Evolutionary conservation across 2,329 filamentous ascomycete genomes (phyloP).

Genomic region (Fusarium napiforme): DNA sequence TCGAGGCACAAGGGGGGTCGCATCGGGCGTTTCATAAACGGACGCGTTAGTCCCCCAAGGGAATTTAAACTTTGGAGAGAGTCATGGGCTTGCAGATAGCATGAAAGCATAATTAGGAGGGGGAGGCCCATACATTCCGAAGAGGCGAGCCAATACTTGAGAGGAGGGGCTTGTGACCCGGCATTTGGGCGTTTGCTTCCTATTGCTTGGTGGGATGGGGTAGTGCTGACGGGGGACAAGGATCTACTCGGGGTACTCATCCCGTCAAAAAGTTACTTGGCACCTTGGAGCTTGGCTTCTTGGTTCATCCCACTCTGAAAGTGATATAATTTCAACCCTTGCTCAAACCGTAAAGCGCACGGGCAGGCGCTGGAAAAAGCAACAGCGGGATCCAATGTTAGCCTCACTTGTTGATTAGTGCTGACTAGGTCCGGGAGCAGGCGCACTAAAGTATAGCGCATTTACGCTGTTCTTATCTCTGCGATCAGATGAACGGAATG

Average conservation of each 20-base stretch:
- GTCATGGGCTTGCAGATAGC: neutral
- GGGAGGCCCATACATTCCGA: neutral
- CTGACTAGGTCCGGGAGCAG: neutral
- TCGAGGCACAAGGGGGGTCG: neutral
- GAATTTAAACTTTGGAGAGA: neutral
- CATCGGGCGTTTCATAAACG: neutral
- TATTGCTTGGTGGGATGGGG: neutral
- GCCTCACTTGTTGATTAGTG: neutral
- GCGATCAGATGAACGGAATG: neutral
- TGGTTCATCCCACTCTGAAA: neutral
- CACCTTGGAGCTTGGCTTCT: neutral
- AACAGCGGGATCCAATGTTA: neutral
- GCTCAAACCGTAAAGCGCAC: neutral
- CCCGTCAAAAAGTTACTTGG: neutral
- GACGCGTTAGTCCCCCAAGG: neutral
- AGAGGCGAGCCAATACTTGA: neutral
- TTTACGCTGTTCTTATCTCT: neutral
- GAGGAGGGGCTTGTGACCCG: neutral
- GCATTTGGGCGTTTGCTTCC: neutral
- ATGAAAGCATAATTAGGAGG: neutral
- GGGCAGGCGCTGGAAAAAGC: neutral
- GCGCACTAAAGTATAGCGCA: neutral
- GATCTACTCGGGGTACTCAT: neutral
- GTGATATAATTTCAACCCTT: neutral
- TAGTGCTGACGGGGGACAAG: neutral